Evolutionary conservation across 805 yeast species (phyloP).

Genomic region (Starmerella stellata): DNA sequence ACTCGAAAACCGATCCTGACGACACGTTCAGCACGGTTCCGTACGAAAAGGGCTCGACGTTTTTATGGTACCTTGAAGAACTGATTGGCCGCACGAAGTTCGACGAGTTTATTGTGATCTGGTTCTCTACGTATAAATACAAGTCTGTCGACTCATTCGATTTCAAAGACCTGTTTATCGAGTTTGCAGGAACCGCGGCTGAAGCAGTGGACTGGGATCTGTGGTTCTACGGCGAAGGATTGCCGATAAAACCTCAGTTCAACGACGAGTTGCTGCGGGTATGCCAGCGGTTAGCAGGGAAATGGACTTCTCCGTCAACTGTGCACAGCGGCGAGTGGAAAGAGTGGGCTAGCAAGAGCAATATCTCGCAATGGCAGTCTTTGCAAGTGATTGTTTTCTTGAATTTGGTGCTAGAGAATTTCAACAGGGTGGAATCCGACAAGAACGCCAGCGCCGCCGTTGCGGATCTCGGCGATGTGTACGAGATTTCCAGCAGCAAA

Average conservation of each 20-base stretch:
- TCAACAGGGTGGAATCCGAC: slow-evolving; percentile 11
- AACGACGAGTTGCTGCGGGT: slow-evolving; percentile 62
- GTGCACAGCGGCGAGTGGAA: slow-evolving; percentile 10
- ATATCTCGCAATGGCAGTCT: slow-evolving; percentile 43
- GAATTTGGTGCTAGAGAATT: slow-evolving; percentile 36
- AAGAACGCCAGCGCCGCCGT: slow-evolving; percentile 22
- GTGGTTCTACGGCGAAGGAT: slow-evolving; percentile 68
- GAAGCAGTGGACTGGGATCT: slow-evolving; percentile 71
- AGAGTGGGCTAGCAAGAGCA: slow-evolving; percentile 29
- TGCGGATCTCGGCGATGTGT: slow-evolving; percentile 24
- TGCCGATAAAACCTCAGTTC: slow-evolving; percentile 75
- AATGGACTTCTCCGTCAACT: slow-evolving; percentile 37
- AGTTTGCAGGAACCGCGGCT: slow-evolving; percentile 33
- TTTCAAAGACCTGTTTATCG: slow-evolving; percentile 60
- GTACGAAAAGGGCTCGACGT: slow-evolving; percentile 75
- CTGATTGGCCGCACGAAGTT: slow-evolving; percentile 41
- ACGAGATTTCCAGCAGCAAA: slow-evolving; percentile 33
- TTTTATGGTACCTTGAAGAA: slow-evolving; percentile 57
- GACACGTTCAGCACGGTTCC: slow-evolving; percentile 79
- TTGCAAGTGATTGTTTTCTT: slow-evolving; percentile 67
- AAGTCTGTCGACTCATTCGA: slow-evolving; percentile 64
- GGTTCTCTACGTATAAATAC: slow-evolving; percentile 52
- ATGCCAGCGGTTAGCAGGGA: slow-evolving; percentile 45
- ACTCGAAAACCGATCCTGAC: slow-evolving; percentile 58
- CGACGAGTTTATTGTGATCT: slow-evolving; percentile 64